Percentiles rank a stretch among this genome's conserved stretches.
Conservation (phyloP, 768 basidiomycete genomes). For the Boletus huronensis region DNA sequence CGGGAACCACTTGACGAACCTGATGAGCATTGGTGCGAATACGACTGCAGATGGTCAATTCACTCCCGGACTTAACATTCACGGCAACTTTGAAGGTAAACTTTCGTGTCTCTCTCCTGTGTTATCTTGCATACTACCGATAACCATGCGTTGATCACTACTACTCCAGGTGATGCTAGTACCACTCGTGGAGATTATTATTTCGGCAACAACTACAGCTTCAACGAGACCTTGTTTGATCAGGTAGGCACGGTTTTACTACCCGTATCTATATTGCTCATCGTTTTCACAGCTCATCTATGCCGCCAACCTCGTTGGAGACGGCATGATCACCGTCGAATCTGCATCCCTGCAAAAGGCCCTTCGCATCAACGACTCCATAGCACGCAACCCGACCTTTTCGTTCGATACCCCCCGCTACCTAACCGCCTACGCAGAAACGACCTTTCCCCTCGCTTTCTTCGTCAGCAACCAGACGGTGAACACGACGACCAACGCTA, state of each 20-base stretch:
- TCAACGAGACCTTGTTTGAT: slow-evolving; percentile 26
- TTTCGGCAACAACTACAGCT: slow-evolving; percentile 23
- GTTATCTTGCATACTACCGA: background rate
- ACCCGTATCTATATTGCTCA: background rate
- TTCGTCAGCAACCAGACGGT: slow-evolving; percentile 17
- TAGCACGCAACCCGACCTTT: slow-evolving; percentile 23
- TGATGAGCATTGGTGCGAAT: slow-evolving; percentile 28
- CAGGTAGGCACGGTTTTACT: background rate
- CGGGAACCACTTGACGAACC: slow-evolving; percentile 27
- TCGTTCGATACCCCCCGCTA: slow-evolving; percentile 21
- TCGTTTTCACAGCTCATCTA: slow-evolving; percentile 7
- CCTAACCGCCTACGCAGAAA: slow-evolving; percentile 21
- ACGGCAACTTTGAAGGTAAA: slow-evolving; percentile 24
- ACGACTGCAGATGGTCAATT: slow-evolving; percentile 8
- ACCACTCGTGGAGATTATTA: slow-evolving; percentile 24
- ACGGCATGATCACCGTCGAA: slow-evolving; percentile 19
- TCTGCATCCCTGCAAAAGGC: slow-evolving; percentile 21
- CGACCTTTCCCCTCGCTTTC: slow-evolving; percentile 25
- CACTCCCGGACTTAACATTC: slow-evolving; percentile 20
- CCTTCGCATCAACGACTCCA: slow-evolving; percentile 25
- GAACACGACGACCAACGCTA: slow-evolving; percentile 13
- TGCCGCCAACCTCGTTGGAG: slow-evolving; percentile 20
- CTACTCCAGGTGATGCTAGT: slow-evolving; percentile 20
- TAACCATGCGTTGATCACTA: background rate
- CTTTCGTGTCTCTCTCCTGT: background rate